Conservation (phyloP, 2,329 filamentous ascomycete genomes). For the Penicillium freii region DNA sequence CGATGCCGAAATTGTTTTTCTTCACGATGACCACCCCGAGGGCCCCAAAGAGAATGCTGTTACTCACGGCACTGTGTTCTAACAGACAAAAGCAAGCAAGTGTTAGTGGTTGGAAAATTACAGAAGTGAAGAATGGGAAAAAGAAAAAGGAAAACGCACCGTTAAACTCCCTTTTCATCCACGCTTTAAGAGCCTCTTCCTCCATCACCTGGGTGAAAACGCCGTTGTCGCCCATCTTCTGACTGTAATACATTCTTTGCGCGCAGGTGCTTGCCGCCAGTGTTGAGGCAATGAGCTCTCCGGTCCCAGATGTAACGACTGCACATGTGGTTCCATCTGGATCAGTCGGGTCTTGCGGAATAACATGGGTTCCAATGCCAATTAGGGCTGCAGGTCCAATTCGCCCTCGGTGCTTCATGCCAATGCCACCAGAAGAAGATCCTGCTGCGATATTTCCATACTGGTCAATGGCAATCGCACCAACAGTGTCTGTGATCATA, state of each 20-base stretch:
- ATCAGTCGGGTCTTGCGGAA: conserved; percentile 73
- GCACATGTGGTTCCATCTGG: conserved; percentile 69
- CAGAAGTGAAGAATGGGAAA: neutral
- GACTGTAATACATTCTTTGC: conserved; percentile 72
- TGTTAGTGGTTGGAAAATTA: neutral
- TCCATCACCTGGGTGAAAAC: conserved; percentile 66
- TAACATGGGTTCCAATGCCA: conserved; percentile 83
- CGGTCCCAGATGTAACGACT: conserved; percentile 87
- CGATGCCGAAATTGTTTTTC: conserved; percentile 71
- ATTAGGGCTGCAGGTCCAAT: conserved; percentile 91
- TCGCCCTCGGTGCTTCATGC: conserved; percentile 93
- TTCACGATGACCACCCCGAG: conserved; percentile 92
- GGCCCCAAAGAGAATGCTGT: conserved; percentile 77
- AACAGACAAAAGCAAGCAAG: neutral
- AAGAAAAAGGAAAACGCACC: conserved; percentile 43
- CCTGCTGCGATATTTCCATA: conserved; percentile 86
- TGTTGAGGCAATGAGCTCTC: conserved; percentile 96
- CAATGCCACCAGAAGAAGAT: conserved; percentile 94
- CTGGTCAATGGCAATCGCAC: conserved; percentile 87
- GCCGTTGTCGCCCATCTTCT: conserved; percentile 61
- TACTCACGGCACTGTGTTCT: conserved; percentile 75
- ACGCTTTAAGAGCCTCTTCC: conserved; percentile 72
- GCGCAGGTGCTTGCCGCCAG: conserved; percentile 86
- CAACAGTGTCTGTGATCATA: conserved; percentile 87
- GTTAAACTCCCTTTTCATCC: conserved; percentile 90